phyloP scores from a whole-genome alignment of 345 rosid genomes.

The Turritis glabra region DNA sequence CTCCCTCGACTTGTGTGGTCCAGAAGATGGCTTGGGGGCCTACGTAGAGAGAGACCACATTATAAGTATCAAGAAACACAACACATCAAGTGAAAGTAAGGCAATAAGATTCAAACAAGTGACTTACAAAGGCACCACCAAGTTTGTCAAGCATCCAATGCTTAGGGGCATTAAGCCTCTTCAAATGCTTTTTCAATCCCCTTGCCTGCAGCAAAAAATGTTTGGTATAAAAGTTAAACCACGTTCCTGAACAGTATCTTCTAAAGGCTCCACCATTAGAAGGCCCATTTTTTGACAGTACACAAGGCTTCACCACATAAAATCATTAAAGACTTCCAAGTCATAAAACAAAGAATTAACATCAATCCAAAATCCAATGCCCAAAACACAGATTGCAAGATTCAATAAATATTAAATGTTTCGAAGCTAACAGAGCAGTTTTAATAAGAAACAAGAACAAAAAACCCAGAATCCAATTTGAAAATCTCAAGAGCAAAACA shows the following conservation, averaged over 20 bases:
- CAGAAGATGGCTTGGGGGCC: constrained; percentile 86
- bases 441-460: not conserved
- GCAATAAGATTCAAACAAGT: not conserved
- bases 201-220: constrained; percentile 55
- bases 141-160: constrained; percentile 91
- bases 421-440: not conserved
- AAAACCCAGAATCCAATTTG: not conserved
- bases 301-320: not conserved
- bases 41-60: constrained; percentile 5
- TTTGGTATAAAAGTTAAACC: not conserved
- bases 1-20: constrained; percentile 84
- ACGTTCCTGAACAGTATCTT: not conserved
- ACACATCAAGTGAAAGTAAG: not conserved
- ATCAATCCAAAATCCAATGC: not conserved
- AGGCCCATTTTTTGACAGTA: not conserved
- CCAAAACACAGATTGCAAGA: not conserved
- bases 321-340: not conserved
- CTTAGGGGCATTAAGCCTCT: constrained; percentile 89
- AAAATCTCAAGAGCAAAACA: not conserved
- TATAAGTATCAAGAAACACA: not conserved
- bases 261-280: not conserved
- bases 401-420: too few species aligned
- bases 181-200: constrained; percentile 84
- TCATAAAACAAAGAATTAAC: not conserved
- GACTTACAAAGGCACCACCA: constrained; percentile 75